Evolutionary conservation across 1,139 yeast genomes (phyloP).

Genomic region (Debaryomyces sp.): DNA sequence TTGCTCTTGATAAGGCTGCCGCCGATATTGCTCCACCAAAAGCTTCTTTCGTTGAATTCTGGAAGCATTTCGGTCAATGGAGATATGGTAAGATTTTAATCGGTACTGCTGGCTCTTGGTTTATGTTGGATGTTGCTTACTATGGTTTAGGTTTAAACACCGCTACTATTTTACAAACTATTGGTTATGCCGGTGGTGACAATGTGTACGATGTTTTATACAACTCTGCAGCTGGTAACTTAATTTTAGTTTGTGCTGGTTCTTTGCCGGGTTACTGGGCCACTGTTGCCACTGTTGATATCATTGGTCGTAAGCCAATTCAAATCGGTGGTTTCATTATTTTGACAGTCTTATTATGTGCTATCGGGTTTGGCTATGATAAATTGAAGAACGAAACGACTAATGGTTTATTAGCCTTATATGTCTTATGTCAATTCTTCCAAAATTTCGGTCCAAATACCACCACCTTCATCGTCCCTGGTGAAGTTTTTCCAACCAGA

Average conservation of each 20-base stretch:
- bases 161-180: slow-evolving; percentile 78
- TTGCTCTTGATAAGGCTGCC: slow-evolving; percentile 52
- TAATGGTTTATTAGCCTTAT: slow-evolving; percentile 71
- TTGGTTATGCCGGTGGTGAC: slow-evolving; percentile 65
- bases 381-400: slow-evolving; percentile 45
- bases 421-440: slow-evolving; percentile 80
- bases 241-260: slow-evolving; percentile 89
- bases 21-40: slow-evolving; percentile 54
- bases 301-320: slow-evolving; percentile 78
- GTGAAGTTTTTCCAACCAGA: slow-evolving; percentile 96
- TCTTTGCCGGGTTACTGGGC: slow-evolving; percentile 91
- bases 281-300: slow-evolving; percentile 74
- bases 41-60: slow-evolving; percentile 63
- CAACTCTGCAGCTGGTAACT: slow-evolving; percentile 84
- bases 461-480: slow-evolving; percentile 94
- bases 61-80: slow-evolving; percentile 82
- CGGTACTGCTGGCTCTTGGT: slow-evolving; percentile 98
- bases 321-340: slow-evolving; percentile 74
- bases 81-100: slow-evolving; percentile 79
- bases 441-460: slow-evolving; percentile 94
- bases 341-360: slow-evolving; percentile 68
- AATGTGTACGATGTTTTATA: slow-evolving; percentile 67
- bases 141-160: slow-evolving; percentile 86
- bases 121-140: slow-evolving; percentile 92
- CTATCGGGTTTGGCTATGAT: slow-evolving; percentile 80